A percentile compares a stretch with the other conserved stretches of the same genome.
Evolutionary conservation across 108 stramenopile genomes (phyloP).

Genomic region (Skeletonema grethae): DNA sequence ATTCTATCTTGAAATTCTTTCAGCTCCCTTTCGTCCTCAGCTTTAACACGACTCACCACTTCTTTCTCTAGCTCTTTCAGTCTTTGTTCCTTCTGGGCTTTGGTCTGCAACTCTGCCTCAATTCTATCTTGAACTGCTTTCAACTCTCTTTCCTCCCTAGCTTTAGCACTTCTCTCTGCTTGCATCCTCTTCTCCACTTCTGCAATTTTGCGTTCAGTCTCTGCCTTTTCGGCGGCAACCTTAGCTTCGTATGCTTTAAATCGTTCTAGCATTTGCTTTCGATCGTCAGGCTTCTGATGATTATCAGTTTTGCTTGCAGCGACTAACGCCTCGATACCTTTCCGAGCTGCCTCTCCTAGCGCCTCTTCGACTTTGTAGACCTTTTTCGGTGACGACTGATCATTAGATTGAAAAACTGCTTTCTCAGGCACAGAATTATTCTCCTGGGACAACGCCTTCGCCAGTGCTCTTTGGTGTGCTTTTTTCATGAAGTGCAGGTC

Average conservation of each 20-base stretch:
- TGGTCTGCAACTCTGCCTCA: not conserved
- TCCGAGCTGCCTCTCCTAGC: conserved; percentile 23
- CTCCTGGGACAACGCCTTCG: conserved; percentile 14
- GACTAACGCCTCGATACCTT: conserved; percentile 23
- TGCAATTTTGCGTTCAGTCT: conserved; percentile 1
- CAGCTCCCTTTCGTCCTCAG: not conserved
- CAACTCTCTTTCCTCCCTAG: not conserved
- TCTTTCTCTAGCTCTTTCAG: not conserved
- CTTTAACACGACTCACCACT: not conserved
- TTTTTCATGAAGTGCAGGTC: conserved; percentile 50
- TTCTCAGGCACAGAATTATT: not conserved
- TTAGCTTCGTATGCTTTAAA: conserved; percentile 5
- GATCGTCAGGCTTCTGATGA: not conserved
- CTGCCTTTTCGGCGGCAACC: conserved; percentile 2
- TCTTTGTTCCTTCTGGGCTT: not conserved
- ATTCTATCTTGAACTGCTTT: not conserved
- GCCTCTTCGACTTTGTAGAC: conserved; percentile 36
- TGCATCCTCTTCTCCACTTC: not conserved
- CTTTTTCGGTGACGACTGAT: conserved; percentile 5
- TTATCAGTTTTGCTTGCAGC: conserved; percentile 7
- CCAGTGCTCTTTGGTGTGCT: conserved; percentile 35
- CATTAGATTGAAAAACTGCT: not conserved
- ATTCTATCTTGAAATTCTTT: not conserved
- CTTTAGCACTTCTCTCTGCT: not conserved
- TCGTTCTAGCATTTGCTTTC: not conserved